Percentiles rank a stretch among this genome's conserved stretches.
phyloP scores from a whole-genome alignment of 2,329 filamentous ascomycete species.

The Leptographium flavum region DNA sequence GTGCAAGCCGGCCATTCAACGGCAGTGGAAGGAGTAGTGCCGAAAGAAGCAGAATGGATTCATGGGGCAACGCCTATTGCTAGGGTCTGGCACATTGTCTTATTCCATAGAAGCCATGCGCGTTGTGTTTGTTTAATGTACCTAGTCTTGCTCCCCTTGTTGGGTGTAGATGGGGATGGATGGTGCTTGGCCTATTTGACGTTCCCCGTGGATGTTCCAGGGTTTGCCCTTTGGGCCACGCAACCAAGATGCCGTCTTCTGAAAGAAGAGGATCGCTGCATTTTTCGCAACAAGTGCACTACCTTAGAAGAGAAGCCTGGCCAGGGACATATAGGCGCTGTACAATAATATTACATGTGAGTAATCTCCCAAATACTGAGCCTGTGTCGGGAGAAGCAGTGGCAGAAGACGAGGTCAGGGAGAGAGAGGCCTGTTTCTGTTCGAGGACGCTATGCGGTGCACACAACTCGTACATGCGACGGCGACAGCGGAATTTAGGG shows the following conservation, averaged over 20 bases:
- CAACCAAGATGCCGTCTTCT: neutral
- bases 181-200: neutral
- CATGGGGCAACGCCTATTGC: neutral
- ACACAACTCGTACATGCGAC: too few relatives aligned
- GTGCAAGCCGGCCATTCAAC: neutral
- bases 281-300: too few relatives aligned
- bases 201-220: neutral
- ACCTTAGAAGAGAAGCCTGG: neutral
- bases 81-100: neutral
- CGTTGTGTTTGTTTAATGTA: neutral
- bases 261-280: neutral
- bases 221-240: neutral
- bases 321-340: neutral
- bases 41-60: neutral
- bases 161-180: too few relatives aligned
- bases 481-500: neutral
- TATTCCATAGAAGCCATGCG: neutral
- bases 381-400: too few relatives aligned
- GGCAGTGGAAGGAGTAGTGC: neutral
- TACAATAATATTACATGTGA: neutral
- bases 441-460: too few relatives aligned
- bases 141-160: neutral
- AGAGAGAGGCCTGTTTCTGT: too few relatives aligned
- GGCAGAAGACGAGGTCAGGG: neutral
- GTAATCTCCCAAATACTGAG: too few relatives aligned